Evolutionary conservation across 2,329 filamentous ascomycete species (phyloP).

Genomic region (Sphaerulina vaccinii): DNA sequence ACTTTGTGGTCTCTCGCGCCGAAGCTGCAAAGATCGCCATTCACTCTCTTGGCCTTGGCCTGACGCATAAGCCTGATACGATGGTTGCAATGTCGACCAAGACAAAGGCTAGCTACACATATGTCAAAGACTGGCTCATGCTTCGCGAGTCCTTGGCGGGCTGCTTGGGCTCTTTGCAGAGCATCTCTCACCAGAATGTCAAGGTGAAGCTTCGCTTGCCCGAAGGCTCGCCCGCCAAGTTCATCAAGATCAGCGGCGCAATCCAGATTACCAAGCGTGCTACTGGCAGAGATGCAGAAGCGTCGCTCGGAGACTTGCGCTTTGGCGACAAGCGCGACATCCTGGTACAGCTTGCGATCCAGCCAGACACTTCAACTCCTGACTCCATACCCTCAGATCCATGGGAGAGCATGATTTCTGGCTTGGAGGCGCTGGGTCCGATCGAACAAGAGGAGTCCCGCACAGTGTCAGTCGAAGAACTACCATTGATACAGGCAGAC

Average conservation of each 20-base stretch:
- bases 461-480: slow-evolving; percentile 82
- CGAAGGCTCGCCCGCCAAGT: slow-evolving; percentile 95
- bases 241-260: slow-evolving; percentile 96
- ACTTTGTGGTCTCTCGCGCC: slow-evolving; percentile 94
- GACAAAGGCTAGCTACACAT: slow-evolving; percentile 95
- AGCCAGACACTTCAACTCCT: slow-evolving; percentile 76
- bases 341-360: slow-evolving; percentile 87
- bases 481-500: slow-evolving; percentile 92
- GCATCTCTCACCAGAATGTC: slow-evolving; percentile 95
- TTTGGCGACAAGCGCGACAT: slow-evolving; percentile 96
- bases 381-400: slow-evolving; percentile 89
- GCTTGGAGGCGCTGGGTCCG: slow-evolving; percentile 84
- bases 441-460: slow-evolving; percentile 84
- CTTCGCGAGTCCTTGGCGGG: slow-evolving; percentile 92
- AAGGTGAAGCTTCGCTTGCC: slow-evolving; percentile 92
- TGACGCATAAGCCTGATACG: slow-evolving; percentile 97
- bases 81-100: slow-evolving; percentile 96
- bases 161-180: slow-evolving; percentile 87
- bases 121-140: slow-evolving; percentile 99
- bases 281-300: slow-evolving; percentile 90
- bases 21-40: slow-evolving; percentile 98
- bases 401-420: slow-evolving; percentile 96
- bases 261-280: slow-evolving; percentile 95
- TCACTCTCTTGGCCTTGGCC: slow-evolving; percentile 91
- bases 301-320: slow-evolving; percentile 82